Percentiles rank a stretch among this genome's conserved stretches.
These are phyloP conservation scores for Lavandula angustifolia DNA, from an alignment of 257 asterid genomes.

Conservation along the genomic window DNA sequence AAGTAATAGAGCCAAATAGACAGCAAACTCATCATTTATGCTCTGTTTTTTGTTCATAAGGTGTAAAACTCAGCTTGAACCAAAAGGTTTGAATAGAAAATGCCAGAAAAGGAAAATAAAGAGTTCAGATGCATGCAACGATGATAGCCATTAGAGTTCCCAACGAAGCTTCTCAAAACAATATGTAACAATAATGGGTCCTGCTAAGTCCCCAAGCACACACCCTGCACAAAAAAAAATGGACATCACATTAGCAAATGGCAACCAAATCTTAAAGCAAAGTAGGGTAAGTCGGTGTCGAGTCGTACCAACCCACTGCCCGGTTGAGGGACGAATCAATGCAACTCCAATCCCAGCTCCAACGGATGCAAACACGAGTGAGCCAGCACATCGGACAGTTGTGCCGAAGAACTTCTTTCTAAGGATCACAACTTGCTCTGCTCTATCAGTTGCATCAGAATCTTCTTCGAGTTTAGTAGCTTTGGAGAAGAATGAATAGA, in stretches of 20 bases:
- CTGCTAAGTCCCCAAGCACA: slow-evolving; percentile 46
- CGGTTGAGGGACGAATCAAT: slow-evolving; percentile 65
- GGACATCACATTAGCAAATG: neutral
- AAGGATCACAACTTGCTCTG: slow-evolving; percentile 43
- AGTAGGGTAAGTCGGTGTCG: neutral
- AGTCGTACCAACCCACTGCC: slow-evolving; percentile 89
- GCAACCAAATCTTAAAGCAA: slow-evolving; percentile 1
- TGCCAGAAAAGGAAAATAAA: too few species aligned
- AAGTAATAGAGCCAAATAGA: too few species aligned
- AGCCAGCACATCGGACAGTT: slow-evolving; percentile 63
- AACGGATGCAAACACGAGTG: slow-evolving; percentile 77
- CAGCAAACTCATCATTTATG: too few species aligned
- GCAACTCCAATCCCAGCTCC: slow-evolving; percentile 89
- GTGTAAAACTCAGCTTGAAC: neutral
- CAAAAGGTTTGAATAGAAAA: too few species aligned
- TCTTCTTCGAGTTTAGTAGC: slow-evolving; percentile 43
- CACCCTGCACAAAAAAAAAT: slow-evolving; percentile 57
- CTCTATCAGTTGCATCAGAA: slow-evolving; percentile 31
- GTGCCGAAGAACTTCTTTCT: slow-evolving; percentile 56
- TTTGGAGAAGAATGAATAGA: slow-evolving; percentile 55
- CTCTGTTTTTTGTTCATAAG: too few species aligned
- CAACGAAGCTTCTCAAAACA: neutral
- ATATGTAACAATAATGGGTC: neutral
- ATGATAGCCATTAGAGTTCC: neutral
- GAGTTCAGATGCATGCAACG: too few species aligned